Evolutionary conservation across 1,139 yeast species (phyloP), one percentile per base, ranked within the genome.

Genomic region (Pneumocystis jirovecii): DNA sequence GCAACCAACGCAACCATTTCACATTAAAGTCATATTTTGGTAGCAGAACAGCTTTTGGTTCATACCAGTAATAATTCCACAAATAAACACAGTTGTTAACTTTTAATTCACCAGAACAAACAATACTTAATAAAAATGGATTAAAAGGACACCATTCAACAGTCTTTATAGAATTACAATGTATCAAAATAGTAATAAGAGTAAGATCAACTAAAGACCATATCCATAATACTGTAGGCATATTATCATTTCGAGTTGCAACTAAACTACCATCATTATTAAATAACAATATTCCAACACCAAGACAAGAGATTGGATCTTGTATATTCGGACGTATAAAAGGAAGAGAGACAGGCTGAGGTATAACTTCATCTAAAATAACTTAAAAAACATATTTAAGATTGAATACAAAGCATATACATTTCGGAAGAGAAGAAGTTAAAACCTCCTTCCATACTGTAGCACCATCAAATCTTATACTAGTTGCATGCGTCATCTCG

Each of bases 151-250:
- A 68, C 71, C 71, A 70, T 25, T 64, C 64, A 19, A 67, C 68
- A 25, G 60, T 40, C 45, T 63, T 61, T 56, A 70, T 60, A 15
- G 65, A 62, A 45, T 62, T 60, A 19, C 31, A 21, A 25, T 65
- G 64, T 3, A 66, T 67, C 44, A 70, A 62, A 35, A 70, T 61
- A 25, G 71, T 68, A 19, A 70, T 64, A 8, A 69, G 69, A 5
- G 65, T 42, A 57, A 67, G 44, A 25, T 63, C 61, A 42, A 63
- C 60, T 15, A 70, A 45, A 21, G 70, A 66, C 72, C 72, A 70
- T 35, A 70, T 64, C 71, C 71, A 70, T 19, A 70, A 60, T 5
- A 70, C 64, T 6, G 70, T 70, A n/a, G 71, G 71, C 62, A 63
- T 64, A 10, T 44, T 63, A 21, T 68, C 69, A 34, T 40, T 66